Base-by-base conservation (phyloP, 805 yeast genomes). In the Ogataea siamensis region DNA sequence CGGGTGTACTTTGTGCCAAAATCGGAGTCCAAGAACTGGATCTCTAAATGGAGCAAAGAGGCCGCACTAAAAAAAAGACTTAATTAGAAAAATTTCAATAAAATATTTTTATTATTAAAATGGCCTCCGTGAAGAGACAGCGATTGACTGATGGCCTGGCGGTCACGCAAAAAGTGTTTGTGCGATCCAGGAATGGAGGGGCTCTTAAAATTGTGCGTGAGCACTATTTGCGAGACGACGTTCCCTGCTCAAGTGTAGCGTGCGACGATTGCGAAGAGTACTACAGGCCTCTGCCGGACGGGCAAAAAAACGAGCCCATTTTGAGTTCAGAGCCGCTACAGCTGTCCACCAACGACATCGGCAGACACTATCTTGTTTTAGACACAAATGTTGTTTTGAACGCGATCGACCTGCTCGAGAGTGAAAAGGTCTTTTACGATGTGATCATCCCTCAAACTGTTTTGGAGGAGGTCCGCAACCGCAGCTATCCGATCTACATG, bases 391-490 rank as follows among this genome's bases (percentile, higher is more conserved):
- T 93, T 47, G 82, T 85, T 1, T 66, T 93, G 45, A 84, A 81
- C 56, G 91, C 95, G 5, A 91, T 93, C 45, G 99, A 93, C 61
- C 66, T 93, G 42, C 65, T 93, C 39, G 99, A 93, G 60, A 81
- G 78, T 52, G 70, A 71, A 14, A 71, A 74, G 20, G 82, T 85
- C 37, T 86, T 93, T 55, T 82, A 73, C 54, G 98, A 93, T 62
- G 96, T 89, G 12, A 82, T 93, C 40, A 67, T 93, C n/a, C 96
- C 98, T 2, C 99, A 93, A 59, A 84, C 95, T 5, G 97, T 87
- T 2, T 68, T 93, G 23, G 97, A 94, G 50, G 98, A 93, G 61
- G 96, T 91, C 7, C 77, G 87, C 47, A 87, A 87, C 57, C 72
- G 82, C 54, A 86, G 95, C 34, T 77, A 80, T 54, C 96, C 99